phyloP scores from a whole-genome alignment of 192 early-diverging fungal genomes.

The Backusella psychrophila region DNA sequence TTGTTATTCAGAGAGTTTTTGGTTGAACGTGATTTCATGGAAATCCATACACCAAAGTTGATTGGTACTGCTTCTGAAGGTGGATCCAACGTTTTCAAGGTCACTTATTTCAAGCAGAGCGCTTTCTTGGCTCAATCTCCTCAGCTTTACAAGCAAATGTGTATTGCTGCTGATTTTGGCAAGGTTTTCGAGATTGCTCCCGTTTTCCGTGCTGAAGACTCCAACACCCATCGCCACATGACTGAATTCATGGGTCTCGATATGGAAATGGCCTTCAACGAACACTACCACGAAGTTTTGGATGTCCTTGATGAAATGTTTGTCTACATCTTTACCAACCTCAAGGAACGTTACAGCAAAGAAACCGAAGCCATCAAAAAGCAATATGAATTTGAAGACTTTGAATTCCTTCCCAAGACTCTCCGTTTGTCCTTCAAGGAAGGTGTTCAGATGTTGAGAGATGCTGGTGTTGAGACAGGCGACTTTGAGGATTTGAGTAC shows the following conservation, averaged over 20 bases:
- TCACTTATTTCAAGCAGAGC: constrained; percentile 92
- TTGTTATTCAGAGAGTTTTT: constrained; percentile 96
- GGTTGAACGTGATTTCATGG: constrained; percentile 74
- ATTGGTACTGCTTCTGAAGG: constrained; percentile 92
- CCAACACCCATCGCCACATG: constrained; percentile 97
- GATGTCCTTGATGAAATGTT: constrained; percentile 93
- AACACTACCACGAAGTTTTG: constrained; percentile 99
- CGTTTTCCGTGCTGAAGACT: constrained; percentile 99
- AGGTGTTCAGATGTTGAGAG: constrained; percentile 84
- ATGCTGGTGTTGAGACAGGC: constrained; percentile 83
- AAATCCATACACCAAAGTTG: constrained; percentile 99
- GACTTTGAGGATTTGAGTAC: constrained; percentile 96
- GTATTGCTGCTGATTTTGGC: constrained; percentile 95
- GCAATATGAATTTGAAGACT: constrained; percentile 93
- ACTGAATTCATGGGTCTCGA: constrained; percentile 98
- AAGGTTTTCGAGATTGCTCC: constrained; percentile 96
- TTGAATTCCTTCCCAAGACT: constrained; percentile 81
- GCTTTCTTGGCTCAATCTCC: constrained; percentile 98
- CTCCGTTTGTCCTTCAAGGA: constrained; percentile 86
- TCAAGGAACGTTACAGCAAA: constrained; percentile 75
- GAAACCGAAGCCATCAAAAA: constrained; percentile 85
- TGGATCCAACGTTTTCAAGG: constrained; percentile 97
- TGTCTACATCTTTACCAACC: constrained; percentile 86
- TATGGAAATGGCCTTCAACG: constrained; percentile 98
- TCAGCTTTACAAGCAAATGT: constrained; percentile 99